These are phyloP conservation scores for Globisporangium heterothallicum DNA, from an alignment of 352 stramenopile species.

Conservation along the genomic window DNA sequence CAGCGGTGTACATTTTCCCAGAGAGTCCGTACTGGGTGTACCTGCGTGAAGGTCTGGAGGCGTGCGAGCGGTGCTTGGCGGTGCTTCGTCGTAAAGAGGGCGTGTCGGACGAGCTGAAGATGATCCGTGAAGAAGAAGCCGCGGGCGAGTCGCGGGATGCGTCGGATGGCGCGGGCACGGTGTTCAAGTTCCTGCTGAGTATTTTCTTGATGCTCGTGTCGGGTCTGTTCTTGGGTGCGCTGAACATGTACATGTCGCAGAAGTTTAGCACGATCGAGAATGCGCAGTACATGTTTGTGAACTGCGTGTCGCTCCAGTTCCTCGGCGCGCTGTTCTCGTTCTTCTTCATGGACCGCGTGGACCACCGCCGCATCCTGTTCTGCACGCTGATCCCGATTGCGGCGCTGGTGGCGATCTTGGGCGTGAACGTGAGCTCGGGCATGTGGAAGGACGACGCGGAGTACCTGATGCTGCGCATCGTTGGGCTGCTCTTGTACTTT, in stretches of 20 bases:
- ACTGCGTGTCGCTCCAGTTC: conserved; percentile 65
- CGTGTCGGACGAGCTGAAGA: conserved; percentile 65
- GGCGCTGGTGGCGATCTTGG: conserved; percentile 41
- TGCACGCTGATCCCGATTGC: conserved; percentile 60
- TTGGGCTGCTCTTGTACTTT: conserved; percentile 69
- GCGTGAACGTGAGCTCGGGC: conserved; percentile 41
- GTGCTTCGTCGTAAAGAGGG: conserved; percentile 74
- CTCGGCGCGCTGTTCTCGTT: conserved; percentile 74
- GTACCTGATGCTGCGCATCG: conserved; percentile 68
- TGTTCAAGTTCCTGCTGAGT: conserved; percentile 66
- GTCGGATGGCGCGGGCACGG: conserved; percentile 21
- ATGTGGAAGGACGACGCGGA: conserved; percentile 47
- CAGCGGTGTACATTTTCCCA: conserved; percentile 79
- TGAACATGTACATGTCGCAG: conserved; percentile 75
- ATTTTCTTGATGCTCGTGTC: conserved; percentile 70
- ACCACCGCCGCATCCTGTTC: conserved; percentile 70
- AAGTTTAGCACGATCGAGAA: conserved; percentile 52
- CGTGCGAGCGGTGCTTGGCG: conserved; percentile 61
- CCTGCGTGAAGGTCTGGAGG: conserved; percentile 67
- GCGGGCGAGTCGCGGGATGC: conserved; percentile 25
- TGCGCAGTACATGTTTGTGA: conserved; percentile 76
- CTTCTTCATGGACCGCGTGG: conserved; percentile 81
- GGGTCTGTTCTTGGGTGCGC: conserved; percentile 46
- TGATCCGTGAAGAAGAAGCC: conserved; percentile 71
- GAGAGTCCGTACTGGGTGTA: conserved; percentile 85